These are phyloP conservation scores for Vaccinium myrtillus DNA, from an alignment of 148 eudicot genomes.

Conservation along the genomic window DNA sequence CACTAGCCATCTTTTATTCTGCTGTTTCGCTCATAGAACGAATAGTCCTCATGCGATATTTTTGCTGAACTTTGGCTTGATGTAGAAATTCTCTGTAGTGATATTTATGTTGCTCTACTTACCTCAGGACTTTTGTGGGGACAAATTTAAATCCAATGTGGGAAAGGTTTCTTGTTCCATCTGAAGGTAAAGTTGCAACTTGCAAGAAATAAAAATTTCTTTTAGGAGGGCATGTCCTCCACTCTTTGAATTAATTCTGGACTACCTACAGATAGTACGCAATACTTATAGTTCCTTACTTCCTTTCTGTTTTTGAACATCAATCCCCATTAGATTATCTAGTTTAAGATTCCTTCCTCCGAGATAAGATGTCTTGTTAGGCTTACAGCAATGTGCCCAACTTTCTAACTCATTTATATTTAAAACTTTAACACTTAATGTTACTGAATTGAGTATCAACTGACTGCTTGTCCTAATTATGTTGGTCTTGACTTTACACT, in stretches of 20 bases:
- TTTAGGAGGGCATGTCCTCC: not conserved
- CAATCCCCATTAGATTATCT: not conserved
- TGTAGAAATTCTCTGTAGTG: slow-evolving; percentile 9
- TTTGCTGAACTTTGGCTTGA: not conserved
- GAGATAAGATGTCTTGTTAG: not conserved
- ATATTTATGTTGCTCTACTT: slow-evolving; percentile 17
- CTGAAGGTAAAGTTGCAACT: slow-evolving; percentile 59
- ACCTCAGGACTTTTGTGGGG: slow-evolving; percentile 82
- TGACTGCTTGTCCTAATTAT: not conserved
- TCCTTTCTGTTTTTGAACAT: not conserved
- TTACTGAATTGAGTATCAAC: not conserved
- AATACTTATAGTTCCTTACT: not conserved
- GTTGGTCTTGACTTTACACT: not conserved
- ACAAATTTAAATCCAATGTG: slow-evolving; percentile 87
- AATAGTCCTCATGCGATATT: not conserved
- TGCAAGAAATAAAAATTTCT: not conserved
- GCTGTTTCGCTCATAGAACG: not conserved
- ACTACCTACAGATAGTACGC: not conserved
- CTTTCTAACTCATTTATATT: not conserved
- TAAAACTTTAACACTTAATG: not conserved
- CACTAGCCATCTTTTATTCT: not conserved
- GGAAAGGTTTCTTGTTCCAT: slow-evolving; percentile 75
- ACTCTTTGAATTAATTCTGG: not conserved
- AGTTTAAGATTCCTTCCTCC: not conserved
- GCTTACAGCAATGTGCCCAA: not conserved